Evolutionary conservation across 495 filamentous ascomycete genomes (phyloP).

Genomic region (Astrothelium macrocarpum): DNA sequence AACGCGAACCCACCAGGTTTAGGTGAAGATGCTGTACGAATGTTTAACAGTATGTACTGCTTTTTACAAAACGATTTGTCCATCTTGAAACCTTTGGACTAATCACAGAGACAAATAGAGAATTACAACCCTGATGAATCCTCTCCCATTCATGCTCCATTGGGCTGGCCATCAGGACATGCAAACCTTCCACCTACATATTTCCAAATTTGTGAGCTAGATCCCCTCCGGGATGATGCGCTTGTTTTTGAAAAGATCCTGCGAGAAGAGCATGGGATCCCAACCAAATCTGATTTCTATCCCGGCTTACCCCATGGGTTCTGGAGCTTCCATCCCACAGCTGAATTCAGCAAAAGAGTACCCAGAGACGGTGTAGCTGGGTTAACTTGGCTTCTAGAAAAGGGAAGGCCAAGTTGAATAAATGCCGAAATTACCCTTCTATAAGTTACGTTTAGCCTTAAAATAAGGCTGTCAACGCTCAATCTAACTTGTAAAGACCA

Average conservation of each 20-base stretch:
- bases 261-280: constrained; percentile 27
- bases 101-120: constrained; percentile 7
- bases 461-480: background rate
- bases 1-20: constrained; percentile 29
- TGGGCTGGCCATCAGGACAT: constrained; percentile 14
- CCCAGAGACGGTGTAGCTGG: constrained; percentile 23
- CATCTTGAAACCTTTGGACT: background rate
- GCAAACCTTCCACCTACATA: constrained; percentile 31
- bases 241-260: constrained; percentile 25
- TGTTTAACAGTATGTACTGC: constrained; percentile 13
- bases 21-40: constrained; percentile 9
- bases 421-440: background rate
- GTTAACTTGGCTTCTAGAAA: constrained; percentile 20
- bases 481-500: background rate
- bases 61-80: background rate
- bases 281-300: constrained; percentile 35
- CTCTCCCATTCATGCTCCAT: background rate
- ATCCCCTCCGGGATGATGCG: constrained; percentile 33
- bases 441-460: background rate
- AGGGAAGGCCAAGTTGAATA: background rate
- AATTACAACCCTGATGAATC: constrained; percentile 12
- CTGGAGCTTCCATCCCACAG: constrained; percentile 25
- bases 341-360: constrained; percentile 17
- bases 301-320: constrained; percentile 38
- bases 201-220: constrained; percentile 32